Conservation (phyloP, 805 yeast genomes). For the Candida dajiaensis region DNA sequence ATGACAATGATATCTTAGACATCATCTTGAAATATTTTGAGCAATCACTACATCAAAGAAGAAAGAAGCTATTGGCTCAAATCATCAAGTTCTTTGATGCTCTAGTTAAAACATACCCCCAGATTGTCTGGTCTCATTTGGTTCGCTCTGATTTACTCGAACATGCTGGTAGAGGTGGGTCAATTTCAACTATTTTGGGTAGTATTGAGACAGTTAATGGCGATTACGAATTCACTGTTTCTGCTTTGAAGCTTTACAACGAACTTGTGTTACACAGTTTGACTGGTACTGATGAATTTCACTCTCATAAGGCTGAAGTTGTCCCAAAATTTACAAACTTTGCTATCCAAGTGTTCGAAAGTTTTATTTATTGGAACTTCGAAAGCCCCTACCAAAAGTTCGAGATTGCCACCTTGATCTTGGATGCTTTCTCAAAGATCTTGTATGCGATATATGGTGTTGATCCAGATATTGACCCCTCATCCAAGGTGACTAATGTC, state of each 20-base stretch:
- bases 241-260: constrained; percentile 50
- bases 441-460: constrained; percentile 50
- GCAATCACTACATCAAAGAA: constrained; percentile 53
- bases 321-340: constrained; percentile 49
- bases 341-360: constrained; percentile 65
- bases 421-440: constrained; percentile 50
- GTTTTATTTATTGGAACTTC: constrained; percentile 67
- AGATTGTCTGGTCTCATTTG: constrained; percentile 75
- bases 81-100: constrained; percentile 46
- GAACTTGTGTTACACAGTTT: constrained; percentile 48
- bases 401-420: constrained; percentile 50
- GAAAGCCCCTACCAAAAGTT: constrained; percentile 48
- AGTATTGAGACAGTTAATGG: constrained; percentile 69
- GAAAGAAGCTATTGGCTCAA: constrained; percentile 37
- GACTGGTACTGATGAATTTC: constrained; percentile 30
- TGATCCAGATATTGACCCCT: constrained; percentile 33
- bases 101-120: constrained; percentile 44
- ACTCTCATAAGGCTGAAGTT: constrained; percentile 43
- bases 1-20: constrained; percentile 55
- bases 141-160: constrained; percentile 62
- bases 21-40: constrained; percentile 64
- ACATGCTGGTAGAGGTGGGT: constrained; percentile 57
- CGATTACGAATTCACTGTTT: constrained; percentile 55
- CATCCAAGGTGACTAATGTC: constrained; percentile 39
- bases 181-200: constrained; percentile 56